Base-by-base conservation (phyloP, 2,329 filamentous ascomycete species). In the Aschersonia sp. region DNA sequence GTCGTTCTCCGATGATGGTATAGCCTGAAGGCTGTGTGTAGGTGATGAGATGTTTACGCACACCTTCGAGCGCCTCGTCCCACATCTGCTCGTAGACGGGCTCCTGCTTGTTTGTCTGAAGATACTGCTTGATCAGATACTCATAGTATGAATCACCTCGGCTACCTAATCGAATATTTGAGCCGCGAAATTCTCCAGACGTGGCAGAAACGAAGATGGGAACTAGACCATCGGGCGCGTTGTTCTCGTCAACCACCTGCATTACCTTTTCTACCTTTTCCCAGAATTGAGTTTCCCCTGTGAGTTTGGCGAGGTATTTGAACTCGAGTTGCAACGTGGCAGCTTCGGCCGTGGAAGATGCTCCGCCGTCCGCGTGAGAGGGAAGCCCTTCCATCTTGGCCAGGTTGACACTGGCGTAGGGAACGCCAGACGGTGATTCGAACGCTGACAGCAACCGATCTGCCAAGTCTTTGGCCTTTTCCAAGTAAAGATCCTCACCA, bases 91-190 rank as follows among this genome's bases (percentile, higher is more conserved):
- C 73, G 65, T 98, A 98, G 12, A 97, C 68, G 0, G 80, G 73
- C 62, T 98, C 91, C 59, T 89, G 74, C 61, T 85, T 80, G 49
- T 85, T 86, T 9, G 92, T 98, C 65, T 98, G 92, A 28, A 96
- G 74, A 61, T 94, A 97, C 64, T 98, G 92, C 69, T 98, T 98
- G 71, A 97, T 94, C 46, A 98, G 78, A 63, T 98, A 98, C 67
- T 98, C 88, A 67, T 98, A 98, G 68, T 97, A 98, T 45, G 89
- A 96, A 69, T 98, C 92, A 44, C 92, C 92, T 51, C 92, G 80
- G 62, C 88, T 96, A 40, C 92, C 92, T 29, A 97, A 74, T 20
- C 92, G 85, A 58, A 98, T 91, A 59, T 96, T 94, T 28, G 80
- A 67, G 28, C 87, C 88, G 46, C 79, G 76, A 66, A 97, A 98